These are phyloP conservation scores for Didymella keratinophila DNA, from an alignment of 2,329 filamentous ascomycete species.

Conservation along the genomic window DNA sequence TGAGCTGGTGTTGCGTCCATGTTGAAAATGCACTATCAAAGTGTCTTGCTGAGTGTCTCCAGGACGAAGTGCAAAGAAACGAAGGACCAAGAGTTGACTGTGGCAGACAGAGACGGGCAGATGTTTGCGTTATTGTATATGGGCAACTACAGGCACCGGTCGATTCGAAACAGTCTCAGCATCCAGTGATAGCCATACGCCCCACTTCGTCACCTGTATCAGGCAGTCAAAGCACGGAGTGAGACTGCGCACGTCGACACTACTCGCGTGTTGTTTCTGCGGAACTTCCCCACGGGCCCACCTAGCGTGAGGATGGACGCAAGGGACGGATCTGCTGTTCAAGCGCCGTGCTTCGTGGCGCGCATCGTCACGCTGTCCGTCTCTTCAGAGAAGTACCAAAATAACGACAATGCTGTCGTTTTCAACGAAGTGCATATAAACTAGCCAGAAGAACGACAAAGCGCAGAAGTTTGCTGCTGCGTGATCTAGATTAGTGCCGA, in stretches of 20 bases:
- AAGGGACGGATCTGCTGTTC: slow-evolving; percentile 1
- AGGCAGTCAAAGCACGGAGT: slow-evolving; percentile 13
- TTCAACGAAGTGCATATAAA: neutral
- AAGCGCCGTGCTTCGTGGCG: neutral
- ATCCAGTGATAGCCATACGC: slow-evolving; percentile 9
- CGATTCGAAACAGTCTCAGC: slow-evolving; percentile 20
- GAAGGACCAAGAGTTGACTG: slow-evolving; percentile 4
- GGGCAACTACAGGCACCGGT: slow-evolving; percentile 6
- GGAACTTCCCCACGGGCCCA: slow-evolving; percentile 7
- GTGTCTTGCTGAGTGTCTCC: slow-evolving; percentile 12
- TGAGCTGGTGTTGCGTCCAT: slow-evolving; percentile 12
- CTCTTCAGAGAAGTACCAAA: neutral
- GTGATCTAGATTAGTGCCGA: slow-evolving; percentile 19
- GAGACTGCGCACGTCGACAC: slow-evolving; percentile 14
- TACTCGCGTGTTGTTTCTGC: slow-evolving; percentile 13
- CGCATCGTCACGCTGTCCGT: neutral
- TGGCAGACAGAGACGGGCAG: slow-evolving; percentile 13
- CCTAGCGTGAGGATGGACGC: slow-evolving; percentile 3
- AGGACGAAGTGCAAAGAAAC: neutral
- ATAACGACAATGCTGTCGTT: neutral
- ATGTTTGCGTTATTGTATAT: slow-evolving; percentile 19
- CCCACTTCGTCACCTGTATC: slow-evolving; percentile 21
- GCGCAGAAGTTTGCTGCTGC: slow-evolving; percentile 8
- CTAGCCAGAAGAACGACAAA: neutral
- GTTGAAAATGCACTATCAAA: slow-evolving; percentile 13